Conservation (phyloP, 2,329 filamentous ascomycete species). For the Pseudogymnoascus pannorum region DNA sequence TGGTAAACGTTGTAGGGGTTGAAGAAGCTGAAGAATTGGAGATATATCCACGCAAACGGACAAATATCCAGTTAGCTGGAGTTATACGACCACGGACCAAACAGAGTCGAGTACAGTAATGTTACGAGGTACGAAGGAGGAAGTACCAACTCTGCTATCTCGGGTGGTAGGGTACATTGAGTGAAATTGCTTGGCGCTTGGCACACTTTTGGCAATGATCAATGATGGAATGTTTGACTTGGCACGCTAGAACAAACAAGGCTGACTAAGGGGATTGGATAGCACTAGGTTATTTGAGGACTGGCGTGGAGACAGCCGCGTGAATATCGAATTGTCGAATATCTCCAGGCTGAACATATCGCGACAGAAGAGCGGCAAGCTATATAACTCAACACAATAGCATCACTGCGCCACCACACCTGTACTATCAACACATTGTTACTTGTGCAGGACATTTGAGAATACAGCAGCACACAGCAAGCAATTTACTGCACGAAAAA, state of each 20-base stretch:
- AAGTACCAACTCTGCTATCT: neutral
- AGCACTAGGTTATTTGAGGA: neutral
- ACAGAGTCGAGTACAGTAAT: neutral
- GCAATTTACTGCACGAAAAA: neutral
- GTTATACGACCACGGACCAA: slow-evolving; percentile 5
- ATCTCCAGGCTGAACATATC: slow-evolving; percentile 3
- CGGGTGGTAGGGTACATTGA: no score
- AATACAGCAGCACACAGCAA: neutral
- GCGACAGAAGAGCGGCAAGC: neutral
- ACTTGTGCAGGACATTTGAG: neutral
- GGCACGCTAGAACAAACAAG: slow-evolving; percentile 1
- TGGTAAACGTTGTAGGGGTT: neutral
- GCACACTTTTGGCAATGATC: neutral
- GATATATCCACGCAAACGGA: slow-evolving; percentile 6
- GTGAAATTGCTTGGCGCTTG: neutral
- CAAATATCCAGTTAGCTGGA: slow-evolving; percentile 6
- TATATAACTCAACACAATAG: neutral
- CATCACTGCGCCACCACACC: neutral
- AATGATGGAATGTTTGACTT: slow-evolving; percentile 7
- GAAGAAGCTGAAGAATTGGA: neutral
- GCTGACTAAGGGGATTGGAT: neutral
- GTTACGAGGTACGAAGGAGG: neutral
- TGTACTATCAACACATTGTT: neutral
- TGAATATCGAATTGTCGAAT: slow-evolving; percentile 8
- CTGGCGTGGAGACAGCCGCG: neutral